These are phyloP conservation scores for Fusarium buxicola DNA, from an alignment of 2,329 filamentous ascomycete species.

Conservation along the genomic window DNA sequence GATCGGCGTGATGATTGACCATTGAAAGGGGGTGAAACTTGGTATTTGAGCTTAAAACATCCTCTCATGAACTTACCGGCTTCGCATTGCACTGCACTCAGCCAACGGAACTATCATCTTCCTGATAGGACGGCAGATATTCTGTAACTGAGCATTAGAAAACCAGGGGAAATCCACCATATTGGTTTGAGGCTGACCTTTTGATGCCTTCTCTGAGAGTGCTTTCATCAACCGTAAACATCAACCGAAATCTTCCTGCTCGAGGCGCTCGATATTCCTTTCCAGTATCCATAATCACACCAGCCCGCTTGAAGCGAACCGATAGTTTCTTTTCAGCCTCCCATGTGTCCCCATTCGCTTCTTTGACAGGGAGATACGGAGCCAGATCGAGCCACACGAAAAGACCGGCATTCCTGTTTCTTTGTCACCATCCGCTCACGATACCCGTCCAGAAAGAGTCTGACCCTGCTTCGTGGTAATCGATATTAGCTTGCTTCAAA, in stretches of 20 bases:
- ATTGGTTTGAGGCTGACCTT: slow-evolving; percentile 1
- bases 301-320: neutral
- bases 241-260: slow-evolving; percentile 3
- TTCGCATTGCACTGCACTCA: no score
- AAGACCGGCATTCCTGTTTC: neutral
- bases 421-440: neutral
- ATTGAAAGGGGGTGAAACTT: no score
- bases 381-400: slow-evolving; percentile 2
- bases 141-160: neutral
- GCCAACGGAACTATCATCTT: no score
- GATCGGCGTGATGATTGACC: no score
- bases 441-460: neutral
- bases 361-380: neutral
- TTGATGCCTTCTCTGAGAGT: neutral
- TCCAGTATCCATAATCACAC: neutral
- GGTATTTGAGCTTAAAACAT: no score
- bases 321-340: neutral
- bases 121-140: neutral
- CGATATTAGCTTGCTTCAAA: neutral
- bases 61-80: no score
- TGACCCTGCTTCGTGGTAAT: neutral
- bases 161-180: neutral
- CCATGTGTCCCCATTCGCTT: neutral
- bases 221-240: neutral
- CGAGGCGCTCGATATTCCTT: slow-evolving; percentile 2